Evolutionary conservation across 768 basidiomycete genomes (phyloP).

Genomic region (Crassisporium funariophilum): DNA sequence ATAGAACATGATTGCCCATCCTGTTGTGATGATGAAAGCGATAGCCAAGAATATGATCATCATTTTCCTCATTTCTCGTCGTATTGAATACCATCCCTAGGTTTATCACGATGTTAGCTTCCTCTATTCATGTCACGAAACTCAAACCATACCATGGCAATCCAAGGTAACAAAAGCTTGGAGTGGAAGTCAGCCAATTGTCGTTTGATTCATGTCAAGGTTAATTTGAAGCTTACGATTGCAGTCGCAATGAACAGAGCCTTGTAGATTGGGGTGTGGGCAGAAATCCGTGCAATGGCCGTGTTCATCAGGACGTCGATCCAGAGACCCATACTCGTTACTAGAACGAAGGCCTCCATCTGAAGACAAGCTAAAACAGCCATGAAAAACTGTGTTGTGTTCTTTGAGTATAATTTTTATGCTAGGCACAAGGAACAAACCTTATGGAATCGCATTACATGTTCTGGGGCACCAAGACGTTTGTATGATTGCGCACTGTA

Average conservation of each 20-base stretch:
- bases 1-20: conserved; percentile 50
- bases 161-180: conserved; percentile 53
- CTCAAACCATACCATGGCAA: conserved; percentile 40
- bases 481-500: conserved; percentile 52
- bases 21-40: conserved; percentile 36
- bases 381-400: conserved; percentile 47
- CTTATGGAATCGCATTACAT: conserved; percentile 52
- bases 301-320: conserved; percentile 53
- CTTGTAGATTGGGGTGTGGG: conserved; percentile 43
- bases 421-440: conserved; percentile 25
- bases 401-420: not conserved
- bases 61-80: conserved; percentile 42
- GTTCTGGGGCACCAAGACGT: conserved; percentile 53
- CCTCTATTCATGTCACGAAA: not conserved
- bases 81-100: conserved; percentile 59
- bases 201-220: not conserved
- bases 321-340: conserved; percentile 57
- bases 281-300: conserved; percentile 42
- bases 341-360: conserved; percentile 52
- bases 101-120: not conserved
- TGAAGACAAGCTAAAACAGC: conserved; percentile 56
- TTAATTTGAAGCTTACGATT: conserved; percentile 34
- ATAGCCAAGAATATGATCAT: conserved; percentile 48
- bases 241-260: conserved; percentile 46
- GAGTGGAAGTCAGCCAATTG: conserved; percentile 1